Evolutionary conservation across 2,329 filamentous ascomycete species (phyloP), one percentile per base, ranked within the genome.

Genomic region (Penicillium occitanis): DNA sequence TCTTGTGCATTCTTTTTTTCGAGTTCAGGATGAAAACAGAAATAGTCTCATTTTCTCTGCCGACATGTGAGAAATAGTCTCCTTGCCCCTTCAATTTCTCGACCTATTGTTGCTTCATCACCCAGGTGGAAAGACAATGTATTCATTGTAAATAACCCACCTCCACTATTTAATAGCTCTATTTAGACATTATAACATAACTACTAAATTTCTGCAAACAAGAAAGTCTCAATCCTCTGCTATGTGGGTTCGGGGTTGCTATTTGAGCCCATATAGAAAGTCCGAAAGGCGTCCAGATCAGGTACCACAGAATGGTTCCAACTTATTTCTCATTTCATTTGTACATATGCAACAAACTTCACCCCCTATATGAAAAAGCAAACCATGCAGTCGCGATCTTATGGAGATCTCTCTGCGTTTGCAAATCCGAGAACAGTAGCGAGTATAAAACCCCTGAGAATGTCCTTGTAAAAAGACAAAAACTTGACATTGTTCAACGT

Each of bases 231-330:
- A 14, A 5, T 13, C 10, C 7, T 30, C 7, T 35, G 17, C 17
- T 6, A 53, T 11, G 50, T 10, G 2, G 28, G 7, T 33, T 35
- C 30, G 17, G n/a, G 7, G 14, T 19, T 13, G 10, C 51, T 55
- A 22, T 19, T 35, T 48, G 11, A 61, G 28, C 28, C 42, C 58
- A n/a, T 33, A 61, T 19, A 61, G 58, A 61, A 61, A 61, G 40
- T 61, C 42, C 58, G 58, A 46, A 33, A 30, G 3, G 14, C 10
- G 10, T 19, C 28, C 42, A n/a, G 25, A 30, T 14, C 25, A n/a
- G 35, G 35, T 44, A 44, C 40, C 25, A 44, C 40, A 19, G 22
- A 60, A 30, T 14, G 3, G 44, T n/a, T 14, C n/a, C 55, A 11
- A 11, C 14, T 42, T 40, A 5, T 17, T 42, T 11, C 10, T 25